Base-by-base conservation (phyloP, 2,329 filamentous ascomycete genomes). In the Pseudogymnoascus sp. region DNA sequence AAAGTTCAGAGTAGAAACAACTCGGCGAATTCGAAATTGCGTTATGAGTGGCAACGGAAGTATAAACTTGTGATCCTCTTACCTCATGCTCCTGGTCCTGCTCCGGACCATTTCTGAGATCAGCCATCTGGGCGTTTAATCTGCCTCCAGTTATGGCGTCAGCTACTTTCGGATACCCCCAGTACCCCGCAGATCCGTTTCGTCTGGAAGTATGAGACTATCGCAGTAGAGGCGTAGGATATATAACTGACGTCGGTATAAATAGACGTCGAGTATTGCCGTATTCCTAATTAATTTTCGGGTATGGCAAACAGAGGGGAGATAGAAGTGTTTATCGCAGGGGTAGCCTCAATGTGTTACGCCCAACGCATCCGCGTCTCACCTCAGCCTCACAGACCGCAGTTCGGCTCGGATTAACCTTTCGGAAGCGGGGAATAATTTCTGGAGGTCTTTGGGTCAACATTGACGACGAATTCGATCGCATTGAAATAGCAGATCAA, bases 61-160 rank as follows among this genome's bases (percentile, higher is more conserved):
- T 14, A 3, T 38, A 22, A 25, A 16, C 6, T 4, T 6, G 12
- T 28, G 3, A 25, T 38, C 14, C 25, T 60, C 64, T 41, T 65
- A 70, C 70, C 57, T 70, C 70, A 41, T 67, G 62, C 34, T 70
- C 68, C 47, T 69, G 60, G 14, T 69, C 65, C 60, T 67, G 65
- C 47, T 69, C 67, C 20, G 65, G 65, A 22, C 66, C 64, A 41
- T 62, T 37, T 47, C 65, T 61, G n/a, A 64, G 59, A 62, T 71
- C 69, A 22, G 67, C 66, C 69, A 71, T 71, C 14, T 66, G 65
- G 50, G 62, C 14, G 57, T 58, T 30, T 58, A 32, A 32, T 54
- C 47, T 9, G 47, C 47, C n/a, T 54, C 47, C 47, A 54, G 47
- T 32, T 54, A 54, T 54, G 47, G 47, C 47, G 47, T 54, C 47